Percentiles rank a stretch among this genome's conserved stretches.
Evolutionary conservation across 108 stramenopile genomes (phyloP).

Genomic region (Schizochytrium sp.): DNA sequence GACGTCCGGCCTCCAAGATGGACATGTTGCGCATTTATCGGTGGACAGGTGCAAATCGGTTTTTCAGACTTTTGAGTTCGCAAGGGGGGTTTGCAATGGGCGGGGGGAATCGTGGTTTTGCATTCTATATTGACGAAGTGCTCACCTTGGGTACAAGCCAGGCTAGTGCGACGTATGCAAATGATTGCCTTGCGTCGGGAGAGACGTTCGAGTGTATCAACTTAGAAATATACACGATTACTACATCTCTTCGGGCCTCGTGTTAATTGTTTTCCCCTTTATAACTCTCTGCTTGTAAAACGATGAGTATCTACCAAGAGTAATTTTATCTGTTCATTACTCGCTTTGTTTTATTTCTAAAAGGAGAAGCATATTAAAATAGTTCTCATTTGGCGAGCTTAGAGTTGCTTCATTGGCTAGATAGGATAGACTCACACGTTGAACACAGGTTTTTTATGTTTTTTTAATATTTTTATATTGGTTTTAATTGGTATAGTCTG

Average conservation of each 20-base stretch:
- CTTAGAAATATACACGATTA: slow-evolving; percentile 1
- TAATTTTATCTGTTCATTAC: no score
- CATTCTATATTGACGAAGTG: slow-evolving; percentile 44
- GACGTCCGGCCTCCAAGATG: not conserved
- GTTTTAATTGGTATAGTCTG: no score
- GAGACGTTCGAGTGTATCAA: slow-evolving; percentile 21
- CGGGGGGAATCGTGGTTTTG: slow-evolving; percentile 21
- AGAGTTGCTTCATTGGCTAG: no score
- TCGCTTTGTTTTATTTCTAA: no score
- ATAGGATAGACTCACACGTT: no score
- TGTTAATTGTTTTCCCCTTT: not conserved
- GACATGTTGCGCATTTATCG: not conserved
- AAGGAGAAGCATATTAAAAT: no score
- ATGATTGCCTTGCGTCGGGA: slow-evolving; percentile 39
- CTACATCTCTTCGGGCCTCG: not conserved
- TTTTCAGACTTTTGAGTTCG: not conserved
- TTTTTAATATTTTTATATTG: no score
- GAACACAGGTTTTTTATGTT: no score
- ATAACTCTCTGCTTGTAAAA: no score
- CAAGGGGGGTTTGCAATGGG: slow-evolving; percentile 36
- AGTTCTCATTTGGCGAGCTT: no score
- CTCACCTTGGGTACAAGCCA: not conserved
- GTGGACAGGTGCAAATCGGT: slow-evolving; percentile 45
- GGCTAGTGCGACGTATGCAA: slow-evolving; percentile 22
- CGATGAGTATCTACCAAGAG: no score